Conservation (phyloP, 2,329 filamentous ascomycete species). For the Colletotrichum eleusines region DNA sequence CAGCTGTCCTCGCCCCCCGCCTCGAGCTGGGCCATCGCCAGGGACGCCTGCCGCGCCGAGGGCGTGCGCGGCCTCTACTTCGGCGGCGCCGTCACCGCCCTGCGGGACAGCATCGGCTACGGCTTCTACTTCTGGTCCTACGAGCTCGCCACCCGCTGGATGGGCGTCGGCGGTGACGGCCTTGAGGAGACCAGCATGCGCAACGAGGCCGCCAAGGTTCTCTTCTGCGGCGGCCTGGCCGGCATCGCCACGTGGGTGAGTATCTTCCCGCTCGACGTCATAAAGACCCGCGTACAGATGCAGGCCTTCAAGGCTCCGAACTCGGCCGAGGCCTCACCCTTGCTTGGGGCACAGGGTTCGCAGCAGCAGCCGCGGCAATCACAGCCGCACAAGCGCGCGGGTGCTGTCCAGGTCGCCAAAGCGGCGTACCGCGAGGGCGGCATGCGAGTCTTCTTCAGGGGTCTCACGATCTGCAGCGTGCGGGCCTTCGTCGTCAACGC, state of each 20-base stretch:
- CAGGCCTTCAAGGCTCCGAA: constrained; percentile 59
- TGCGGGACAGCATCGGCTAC: constrained; percentile 92
- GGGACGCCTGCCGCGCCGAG: constrained; percentile 66
- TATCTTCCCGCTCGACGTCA: constrained; percentile 90
- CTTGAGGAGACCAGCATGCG: constrained; percentile 45
- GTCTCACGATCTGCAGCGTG: constrained; percentile 83
- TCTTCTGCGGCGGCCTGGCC: constrained; percentile 88
- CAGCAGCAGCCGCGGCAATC: constrained; percentile 45
- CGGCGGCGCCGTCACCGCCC: constrained; percentile 83
- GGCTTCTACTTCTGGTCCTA: constrained; percentile 98
- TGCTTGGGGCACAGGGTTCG: constrained; percentile 48
- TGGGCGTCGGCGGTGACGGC: constrained; percentile 53
- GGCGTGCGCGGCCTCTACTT: constrained; percentile 81
- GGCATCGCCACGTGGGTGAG: constrained; percentile 91
- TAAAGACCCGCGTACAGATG: constrained; percentile 93
- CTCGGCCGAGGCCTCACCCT: constrained; percentile 45
- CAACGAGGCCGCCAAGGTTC: constrained; percentile 69
- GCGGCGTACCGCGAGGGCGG: constrained; percentile 76
- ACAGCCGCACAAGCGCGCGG: constrained; percentile 50
- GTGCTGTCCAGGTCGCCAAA: constrained; percentile 73
- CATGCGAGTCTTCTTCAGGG: constrained; percentile 74
- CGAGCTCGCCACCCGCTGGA: constrained; percentile 75
- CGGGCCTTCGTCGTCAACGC: constrained; percentile 94
- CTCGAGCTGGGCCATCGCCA: constrained; percentile 74
- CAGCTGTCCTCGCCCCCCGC: constrained; percentile 68